Evolutionary conservation across 805 yeast species (phyloP).

Genomic region (Metschnikowia noctiluminum): DNA sequence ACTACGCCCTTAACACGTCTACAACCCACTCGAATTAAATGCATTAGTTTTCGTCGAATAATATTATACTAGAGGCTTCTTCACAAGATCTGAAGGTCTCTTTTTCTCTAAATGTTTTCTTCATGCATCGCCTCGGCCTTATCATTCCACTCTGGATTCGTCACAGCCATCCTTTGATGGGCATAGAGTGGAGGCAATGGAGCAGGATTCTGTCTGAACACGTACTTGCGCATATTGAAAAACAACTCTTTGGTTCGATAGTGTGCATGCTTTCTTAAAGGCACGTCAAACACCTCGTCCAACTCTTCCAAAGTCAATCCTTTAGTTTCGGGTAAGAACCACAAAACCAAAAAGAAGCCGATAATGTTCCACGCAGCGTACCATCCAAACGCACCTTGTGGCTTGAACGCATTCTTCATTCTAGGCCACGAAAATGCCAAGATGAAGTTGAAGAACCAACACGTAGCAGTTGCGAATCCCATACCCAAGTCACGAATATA

Average conservation of each 20-base stretch:
- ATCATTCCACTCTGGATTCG: conserved; percentile 60
- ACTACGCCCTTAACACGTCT: too few relatives aligned
- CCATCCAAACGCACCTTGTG: conserved; percentile 86
- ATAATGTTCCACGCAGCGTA: conserved; percentile 82
- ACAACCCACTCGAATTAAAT: too few relatives aligned
- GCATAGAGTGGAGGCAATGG: conserved; percentile 56
- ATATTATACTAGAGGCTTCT: too few relatives aligned
- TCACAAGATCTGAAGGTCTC: too few relatives aligned
- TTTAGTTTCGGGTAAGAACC: conserved; percentile 71
- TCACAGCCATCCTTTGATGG: conserved; percentile 57
- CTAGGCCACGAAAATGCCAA: conserved; percentile 80
- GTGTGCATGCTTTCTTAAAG: conserved; percentile 52
- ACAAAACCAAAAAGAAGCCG: conserved; percentile 67
- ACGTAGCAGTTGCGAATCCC: conserved; percentile 71
- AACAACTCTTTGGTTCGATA: conserved; percentile 31
- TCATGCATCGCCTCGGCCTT: conserved; percentile 52
- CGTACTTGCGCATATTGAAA: conserved; percentile 43
- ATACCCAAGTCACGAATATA: conserved; percentile 78
- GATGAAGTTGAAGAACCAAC: conserved; percentile 72
- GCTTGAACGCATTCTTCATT: conserved; percentile 57
- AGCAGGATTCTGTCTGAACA: conserved; percentile 43
- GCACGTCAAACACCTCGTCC: conserved; percentile 67
- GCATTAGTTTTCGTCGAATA: too few relatives aligned
- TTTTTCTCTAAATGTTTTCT: conserved; percentile 34
- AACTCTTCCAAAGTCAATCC: conserved; percentile 72